Evolutionary conservation across 345 rosid genomes (phyloP).

Genomic region (Arabidopsis arenosa): DNA sequence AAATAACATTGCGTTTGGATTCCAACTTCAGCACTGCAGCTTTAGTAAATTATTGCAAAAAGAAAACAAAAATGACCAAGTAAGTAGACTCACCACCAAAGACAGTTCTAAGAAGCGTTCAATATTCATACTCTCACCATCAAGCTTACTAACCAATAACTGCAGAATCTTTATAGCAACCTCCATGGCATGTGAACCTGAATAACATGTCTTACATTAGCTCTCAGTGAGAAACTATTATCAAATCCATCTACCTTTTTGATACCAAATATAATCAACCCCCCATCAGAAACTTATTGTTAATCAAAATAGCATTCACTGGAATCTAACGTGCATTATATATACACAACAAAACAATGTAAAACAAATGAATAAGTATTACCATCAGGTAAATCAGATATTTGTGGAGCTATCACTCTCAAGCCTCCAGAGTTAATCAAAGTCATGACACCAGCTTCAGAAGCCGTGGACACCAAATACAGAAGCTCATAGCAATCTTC

Average conservation of each 20-base stretch:
- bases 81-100: slow-evolving; percentile 61
- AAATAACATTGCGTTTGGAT: not conserved
- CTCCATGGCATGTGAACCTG: slow-evolving; percentile 80
- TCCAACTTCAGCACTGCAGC: not conserved
- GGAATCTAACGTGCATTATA: not conserved
- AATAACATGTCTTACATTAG: slow-evolving; percentile 26
- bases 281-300: not conserved
- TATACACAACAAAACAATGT: not conserved
- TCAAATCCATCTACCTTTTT: slow-evolving; percentile 12
- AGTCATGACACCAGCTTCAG: slow-evolving; percentile 54
- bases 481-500: slow-evolving; percentile 84
- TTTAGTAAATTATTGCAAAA: not conserved
- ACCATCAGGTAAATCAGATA: slow-evolving; percentile 71
- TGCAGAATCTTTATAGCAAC: slow-evolving; percentile 72
- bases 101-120: slow-evolving; percentile 58
- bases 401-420: slow-evolving; percentile 66
- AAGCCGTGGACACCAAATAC: slow-evolving; percentile 66
- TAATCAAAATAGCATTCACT: slow-evolving; percentile 5
- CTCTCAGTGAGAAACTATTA: not conserved
- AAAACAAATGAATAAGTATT: slow-evolving; percentile 22
- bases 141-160: slow-evolving; percentile 56
- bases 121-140: slow-evolving; percentile 47
- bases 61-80: not conserved
- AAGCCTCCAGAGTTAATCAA: slow-evolving; percentile 72
- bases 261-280: not conserved